Conservation (phyloP, 768 basidiomycete species). For the Russula ochroleuca region DNA sequence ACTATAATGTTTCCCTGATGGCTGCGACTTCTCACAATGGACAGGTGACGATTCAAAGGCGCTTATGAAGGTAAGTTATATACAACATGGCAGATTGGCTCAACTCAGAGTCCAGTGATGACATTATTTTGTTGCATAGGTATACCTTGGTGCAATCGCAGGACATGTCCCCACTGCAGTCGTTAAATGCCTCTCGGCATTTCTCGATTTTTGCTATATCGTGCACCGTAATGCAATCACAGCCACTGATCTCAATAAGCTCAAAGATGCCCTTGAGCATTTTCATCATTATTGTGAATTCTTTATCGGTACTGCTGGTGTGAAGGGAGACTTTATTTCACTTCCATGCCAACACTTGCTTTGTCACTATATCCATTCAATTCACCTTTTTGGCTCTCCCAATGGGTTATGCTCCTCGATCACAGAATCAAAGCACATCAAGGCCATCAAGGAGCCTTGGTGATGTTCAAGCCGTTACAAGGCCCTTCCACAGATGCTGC, state of each 20-base stretch:
- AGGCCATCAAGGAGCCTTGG: constrained; percentile 27
- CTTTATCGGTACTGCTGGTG: constrained; percentile 10
- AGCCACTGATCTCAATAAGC: neutral
- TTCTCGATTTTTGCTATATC: constrained; percentile 28
- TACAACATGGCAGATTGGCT: no score
- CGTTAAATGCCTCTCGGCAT: constrained; percentile 22
- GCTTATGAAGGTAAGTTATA: constrained; percentile 31
- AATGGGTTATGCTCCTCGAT: constrained; percentile 29
- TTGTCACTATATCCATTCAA: neutral
- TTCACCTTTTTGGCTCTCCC: constrained; percentile 22
- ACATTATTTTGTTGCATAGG: no score
- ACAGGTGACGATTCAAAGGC: constrained; percentile 30
- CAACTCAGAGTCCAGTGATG: no score
- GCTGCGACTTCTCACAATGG: constrained; percentile 28
- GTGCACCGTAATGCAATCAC: constrained; percentile 4
- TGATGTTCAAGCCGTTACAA: no score
- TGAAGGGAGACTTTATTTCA: constrained; percentile 12
- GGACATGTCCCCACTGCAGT: constrained; percentile 35
- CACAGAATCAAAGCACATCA: constrained; percentile 17
- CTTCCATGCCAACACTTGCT: constrained; percentile 25
- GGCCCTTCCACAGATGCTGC: no score
- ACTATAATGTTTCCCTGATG: constrained; percentile 21
- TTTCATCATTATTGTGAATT: constrained; percentile 9
- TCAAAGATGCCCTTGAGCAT: neutral
- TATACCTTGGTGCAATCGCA: constrained; percentile 34